Percentiles rank a stretch among this genome's conserved stretches.
Conservation (phyloP, 2,329 filamentous ascomycete genomes). For the Sporothrix dimorphospora region DNA sequence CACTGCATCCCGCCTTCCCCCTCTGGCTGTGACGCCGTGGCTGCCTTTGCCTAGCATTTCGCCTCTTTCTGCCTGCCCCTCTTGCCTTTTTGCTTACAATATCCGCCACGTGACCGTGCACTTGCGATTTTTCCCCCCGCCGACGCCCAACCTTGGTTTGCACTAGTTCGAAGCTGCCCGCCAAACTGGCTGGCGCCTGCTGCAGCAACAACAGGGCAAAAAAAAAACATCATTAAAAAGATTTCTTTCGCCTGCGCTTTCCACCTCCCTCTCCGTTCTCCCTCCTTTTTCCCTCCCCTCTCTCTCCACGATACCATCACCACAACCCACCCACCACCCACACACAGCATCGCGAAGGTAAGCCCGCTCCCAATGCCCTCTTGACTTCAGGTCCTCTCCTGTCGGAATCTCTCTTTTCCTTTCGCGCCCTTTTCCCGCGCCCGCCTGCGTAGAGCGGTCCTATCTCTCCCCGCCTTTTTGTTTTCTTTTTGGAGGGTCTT, state of each 20-base stretch:
- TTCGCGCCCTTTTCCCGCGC: slow-evolving; percentile 5
- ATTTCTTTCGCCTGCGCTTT: slow-evolving; percentile 30
- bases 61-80: slow-evolving; percentile 8
- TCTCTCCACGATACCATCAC: slow-evolving; percentile 28
- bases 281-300: slow-evolving; percentile 18
- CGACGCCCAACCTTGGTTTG: slow-evolving; percentile 32
- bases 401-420: background rate
- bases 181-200: slow-evolving; percentile 29
- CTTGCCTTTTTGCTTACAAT: slow-evolving; percentile 15
- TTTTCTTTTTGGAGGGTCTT: slow-evolving; percentile 7
- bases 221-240: slow-evolving; percentile 35
- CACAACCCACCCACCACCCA: slow-evolving; percentile 21
- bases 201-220: slow-evolving; percentile 30
- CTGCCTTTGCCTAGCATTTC: slow-evolving; percentile 7
- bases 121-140: slow-evolving; percentile 23
- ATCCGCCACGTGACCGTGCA: slow-evolving; percentile 27
- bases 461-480: slow-evolving; percentile 27
- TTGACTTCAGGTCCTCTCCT: background rate
- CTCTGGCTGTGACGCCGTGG: background rate
- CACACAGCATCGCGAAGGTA: slow-evolving; percentile 31
- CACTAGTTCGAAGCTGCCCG: slow-evolving; percentile 26
- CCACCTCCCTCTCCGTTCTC: slow-evolving; percentile 15
- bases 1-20: slow-evolving; percentile 9
- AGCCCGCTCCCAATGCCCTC: slow-evolving; percentile 5
- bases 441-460: background rate